phyloP scores from a whole-genome alignment of 345 rosid genomes.

The Arabidopsis suecica region DNA sequence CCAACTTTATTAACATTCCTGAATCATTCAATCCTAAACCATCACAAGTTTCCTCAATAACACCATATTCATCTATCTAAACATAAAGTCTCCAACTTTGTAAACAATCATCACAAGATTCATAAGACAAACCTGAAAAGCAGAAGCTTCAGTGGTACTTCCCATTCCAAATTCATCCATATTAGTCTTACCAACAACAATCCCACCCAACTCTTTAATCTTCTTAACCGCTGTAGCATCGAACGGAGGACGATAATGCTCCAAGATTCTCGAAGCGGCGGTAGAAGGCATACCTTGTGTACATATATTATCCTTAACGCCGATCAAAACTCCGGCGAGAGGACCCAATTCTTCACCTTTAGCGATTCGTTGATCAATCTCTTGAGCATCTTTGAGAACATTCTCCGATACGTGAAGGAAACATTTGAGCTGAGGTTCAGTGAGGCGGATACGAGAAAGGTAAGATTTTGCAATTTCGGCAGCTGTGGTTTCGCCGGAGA shows the following conservation, averaged over 20 bases:
- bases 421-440: conserved; percentile 75
- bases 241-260: conserved; percentile 73
- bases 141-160: conserved; percentile 86
- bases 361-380: conserved; percentile 55
- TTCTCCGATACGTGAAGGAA: conserved; percentile 76
- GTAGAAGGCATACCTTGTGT: conserved; percentile 91
- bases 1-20: not conserved
- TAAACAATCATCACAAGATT: not conserved
- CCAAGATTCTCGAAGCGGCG: conserved; percentile 76
- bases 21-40: not conserved
- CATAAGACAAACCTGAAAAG: conserved; percentile 64
- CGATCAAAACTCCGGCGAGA: conserved; percentile 81
- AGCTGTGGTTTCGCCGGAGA: conserved; percentile 67
- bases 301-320: conserved; percentile 85
- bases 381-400: conserved; percentile 59
- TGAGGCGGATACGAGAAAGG: conserved; percentile 65
- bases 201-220: conserved; percentile 69
- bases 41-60: not conserved
- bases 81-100: not conserved
- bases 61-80: not conserved
- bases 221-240: conserved; percentile 81
- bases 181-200: conserved; percentile 89
- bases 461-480: conserved; percentile 73
- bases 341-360: conserved; percentile 71
- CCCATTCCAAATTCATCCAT: conserved; percentile 98